Base-by-base conservation (phyloP, 1,284 basidiomycete species). In the Blastosporella zonata region DNA sequence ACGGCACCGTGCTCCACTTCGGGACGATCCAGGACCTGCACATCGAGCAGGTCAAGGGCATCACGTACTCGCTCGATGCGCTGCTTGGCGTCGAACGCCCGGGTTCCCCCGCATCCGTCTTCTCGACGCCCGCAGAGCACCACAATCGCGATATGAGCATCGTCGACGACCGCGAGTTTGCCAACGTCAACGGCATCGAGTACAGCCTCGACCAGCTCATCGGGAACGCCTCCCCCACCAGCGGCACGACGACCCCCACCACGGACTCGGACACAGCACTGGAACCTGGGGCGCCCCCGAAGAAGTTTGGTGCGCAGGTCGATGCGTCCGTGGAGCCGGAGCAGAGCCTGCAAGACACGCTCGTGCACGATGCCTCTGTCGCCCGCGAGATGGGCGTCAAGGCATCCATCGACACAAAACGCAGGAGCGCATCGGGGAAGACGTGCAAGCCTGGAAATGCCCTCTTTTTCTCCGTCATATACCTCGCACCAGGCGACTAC, bases 401-500 rank as follows among this genome's bases (percentile, higher is more conserved):
- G 37, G 65, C 78, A 0, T 49, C 72, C 2, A 60, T 77, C 27
- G 69, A 73, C 18, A 62, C 63, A 25, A 49, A 43, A 7, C 65
- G 64, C 21, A 64, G 69, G 35, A 77, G 71, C 45, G 68, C 72
- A 23, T 76, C 72, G 6, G 71, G 72, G 15, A 71, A 70, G 31
- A 70, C 66, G 39, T 72, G 82, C 35, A 79, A 79, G 58, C 77
- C 81, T 3, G 90, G 87, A 10, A 87, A 96, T 64, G 80, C 84
- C 41, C 81, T 98, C 31, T 96, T 84, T 73, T 99, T 98, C 68
- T 75, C 88, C 38, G 96, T 99, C 60, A 87, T 99, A 57, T 99
- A 99, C 71, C 87, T 99, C 47, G 96, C 96, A 1, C 96, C 96
- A 0, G 97, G 97, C 1, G 97, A 99, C 68, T 99, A 99, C 67